A percentile compares a stretch with the other conserved stretches of the same genome.
These are phyloP conservation scores for Fusarium chuoi DNA, from an alignment of 2,329 filamentous ascomycete genomes.

Conservation along the genomic window DNA sequence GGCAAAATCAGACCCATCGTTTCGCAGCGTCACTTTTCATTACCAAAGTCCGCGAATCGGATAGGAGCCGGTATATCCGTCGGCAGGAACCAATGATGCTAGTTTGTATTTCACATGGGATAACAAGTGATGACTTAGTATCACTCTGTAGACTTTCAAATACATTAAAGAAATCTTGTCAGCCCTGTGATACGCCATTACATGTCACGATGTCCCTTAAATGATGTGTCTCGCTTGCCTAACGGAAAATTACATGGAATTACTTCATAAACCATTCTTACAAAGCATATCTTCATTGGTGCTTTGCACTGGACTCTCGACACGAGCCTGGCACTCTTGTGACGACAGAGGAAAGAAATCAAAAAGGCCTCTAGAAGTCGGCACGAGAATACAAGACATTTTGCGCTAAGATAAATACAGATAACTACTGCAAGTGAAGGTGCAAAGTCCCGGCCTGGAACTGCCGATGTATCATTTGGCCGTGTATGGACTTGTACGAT, in stretches of 20 bases:
- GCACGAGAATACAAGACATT: not conserved
- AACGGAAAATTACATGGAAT: not conserved
- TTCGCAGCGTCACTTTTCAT: not conserved
- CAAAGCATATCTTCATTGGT: not conserved
- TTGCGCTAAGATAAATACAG: not conserved
- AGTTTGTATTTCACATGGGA: not conserved
- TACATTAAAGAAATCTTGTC: not conserved
- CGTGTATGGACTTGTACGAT: not conserved
- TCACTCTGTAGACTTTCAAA: not conserved
- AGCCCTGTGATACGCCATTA: not conserved
- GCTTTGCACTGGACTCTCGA: not conserved
- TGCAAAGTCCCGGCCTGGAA: not conserved
- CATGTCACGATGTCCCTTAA: fast-evolving
- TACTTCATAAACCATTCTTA: not conserved
- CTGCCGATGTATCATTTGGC: not conserved
- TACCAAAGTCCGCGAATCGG: not conserved
- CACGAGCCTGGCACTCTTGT: not conserved
- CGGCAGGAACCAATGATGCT: not conserved
- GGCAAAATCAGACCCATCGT: not conserved
- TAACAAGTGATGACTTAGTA: not conserved
- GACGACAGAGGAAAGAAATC: not conserved
- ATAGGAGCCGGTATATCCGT: not conserved
- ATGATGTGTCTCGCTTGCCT: not conserved
- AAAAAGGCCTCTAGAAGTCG: not conserved
- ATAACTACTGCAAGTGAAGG: not conserved